A percentile compares a stretch with the other conserved stretches of the same genome.
These are phyloP conservation scores for peach (Prunus persica) DNA, from an alignment of 306 rosid species.

Conservation along the genomic window Prunus_persica_NCBIv2 NC_034015.1:18771001-18771500, in stretches of 20 bases:
- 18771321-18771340: too few relatives aligned
- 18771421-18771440: constrained; percentile 35
- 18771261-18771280: constrained; percentile 52
- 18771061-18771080: constrained; percentile 35
- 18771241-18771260: constrained; percentile 49
- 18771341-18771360: background rate
- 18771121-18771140: constrained; percentile 49
- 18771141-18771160: constrained; percentile 42
- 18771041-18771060: constrained; percentile 57
- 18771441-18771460: constrained; percentile 49
- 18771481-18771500: constrained; percentile 44
- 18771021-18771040: constrained; percentile 51
- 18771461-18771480: constrained; percentile 54
- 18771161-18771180: constrained; percentile 41
- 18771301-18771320: background rate
- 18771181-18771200: constrained; percentile 50
- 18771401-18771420: constrained; percentile 34
- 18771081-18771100: constrained; percentile 39
- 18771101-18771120: constrained; percentile 57
- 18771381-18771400: constrained; percentile 45
- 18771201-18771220: constrained; percentile 30
- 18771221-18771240: constrained; percentile 38
- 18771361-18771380: background rate
- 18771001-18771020: constrained; percentile 46
- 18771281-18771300: constrained; percentile 52